phyloP scores from a whole-genome alignment of 257 asterid genomes.

The Solanum habrochaites region DNA sequence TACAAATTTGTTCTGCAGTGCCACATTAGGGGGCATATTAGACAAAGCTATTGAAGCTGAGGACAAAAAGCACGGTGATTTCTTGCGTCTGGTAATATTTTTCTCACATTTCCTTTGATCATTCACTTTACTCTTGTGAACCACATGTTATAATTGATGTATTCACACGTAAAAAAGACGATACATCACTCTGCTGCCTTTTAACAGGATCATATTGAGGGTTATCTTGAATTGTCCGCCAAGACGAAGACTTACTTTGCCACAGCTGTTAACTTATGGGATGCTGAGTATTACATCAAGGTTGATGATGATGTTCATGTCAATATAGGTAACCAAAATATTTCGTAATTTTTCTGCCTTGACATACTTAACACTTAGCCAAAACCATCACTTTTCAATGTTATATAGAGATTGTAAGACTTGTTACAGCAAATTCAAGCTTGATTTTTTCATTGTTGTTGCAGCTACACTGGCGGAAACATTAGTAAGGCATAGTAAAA shows the following conservation, averaged over 20 bases:
- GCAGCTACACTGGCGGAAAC: conserved; percentile 86
- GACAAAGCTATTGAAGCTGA: conserved; percentile 88
- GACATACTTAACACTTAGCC: neutral
- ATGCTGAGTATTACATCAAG: conserved; percentile 85
- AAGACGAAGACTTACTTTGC: conserved; percentile 80
- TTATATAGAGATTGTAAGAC: neutral
- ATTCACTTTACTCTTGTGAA: neutral
- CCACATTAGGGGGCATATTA: conserved; percentile 78
- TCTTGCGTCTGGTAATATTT: conserved; percentile 59
- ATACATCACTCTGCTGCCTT: neutral
- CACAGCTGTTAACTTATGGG: conserved; percentile 65
- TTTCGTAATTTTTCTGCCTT: neutral
- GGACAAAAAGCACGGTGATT: conserved; percentile 77
- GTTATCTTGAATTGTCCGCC: conserved; percentile 90
- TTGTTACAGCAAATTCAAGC: neutral
- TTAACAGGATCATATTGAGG: conserved; percentile 80
- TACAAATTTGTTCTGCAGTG: conserved; percentile 25
- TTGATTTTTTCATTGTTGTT: neutral
- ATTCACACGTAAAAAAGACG: neutral
- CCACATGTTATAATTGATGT: neutral
- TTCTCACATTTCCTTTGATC: neutral
- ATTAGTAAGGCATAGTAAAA: conserved; percentile 52
- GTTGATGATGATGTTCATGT: conserved; percentile 96
- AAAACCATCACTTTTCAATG: neutral
- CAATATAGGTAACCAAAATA: conserved; percentile 47